phyloP scores from a whole-genome alignment of 2,329 filamentous ascomycete genomes.

The Hymenoscyphus fructigenus region DNA sequence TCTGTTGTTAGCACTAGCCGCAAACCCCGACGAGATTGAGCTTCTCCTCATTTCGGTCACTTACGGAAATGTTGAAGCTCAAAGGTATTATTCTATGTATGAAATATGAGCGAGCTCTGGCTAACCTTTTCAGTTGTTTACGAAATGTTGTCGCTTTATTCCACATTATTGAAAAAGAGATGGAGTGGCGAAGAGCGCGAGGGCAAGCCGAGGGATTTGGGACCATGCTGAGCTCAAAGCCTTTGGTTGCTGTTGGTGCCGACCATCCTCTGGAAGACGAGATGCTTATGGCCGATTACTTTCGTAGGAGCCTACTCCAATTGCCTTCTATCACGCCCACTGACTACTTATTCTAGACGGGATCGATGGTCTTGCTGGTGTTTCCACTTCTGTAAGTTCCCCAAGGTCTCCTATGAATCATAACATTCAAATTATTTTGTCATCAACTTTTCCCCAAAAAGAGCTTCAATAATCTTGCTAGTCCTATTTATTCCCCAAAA shows the following conservation, averaged over 20 bases:
- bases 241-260: slow-evolving; percentile 82
- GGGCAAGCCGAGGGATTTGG: slow-evolving; percentile 71
- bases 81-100: slow-evolving; percentile 54
- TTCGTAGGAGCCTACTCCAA: slow-evolving; percentile 62
- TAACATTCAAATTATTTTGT: neutral
- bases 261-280: slow-evolving; percentile 83
- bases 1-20: slow-evolving; percentile 80
- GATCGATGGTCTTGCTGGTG: slow-evolving; percentile 72
- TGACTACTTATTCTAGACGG: slow-evolving; percentile 55
- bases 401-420: neutral
- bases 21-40: slow-evolving; percentile 80
- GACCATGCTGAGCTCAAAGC: slow-evolving; percentile 69
- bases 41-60: slow-evolving; percentile 83
- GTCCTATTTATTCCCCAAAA: neutral
- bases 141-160: slow-evolving; percentile 89
- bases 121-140: slow-evolving; percentile 60
- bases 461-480: neutral
- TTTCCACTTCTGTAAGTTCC: slow-evolving; percentile 57
- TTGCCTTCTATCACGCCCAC: no score
- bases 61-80: slow-evolving; percentile 88
- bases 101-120: neutral
- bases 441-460: neutral
- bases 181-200: slow-evolving; percentile 73
- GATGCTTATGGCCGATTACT: slow-evolving; percentile 77
- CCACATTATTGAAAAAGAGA: slow-evolving; percentile 86